Conservation (phyloP, 768 basidiomycete species). For the Chalciporus piperatus region DNA sequence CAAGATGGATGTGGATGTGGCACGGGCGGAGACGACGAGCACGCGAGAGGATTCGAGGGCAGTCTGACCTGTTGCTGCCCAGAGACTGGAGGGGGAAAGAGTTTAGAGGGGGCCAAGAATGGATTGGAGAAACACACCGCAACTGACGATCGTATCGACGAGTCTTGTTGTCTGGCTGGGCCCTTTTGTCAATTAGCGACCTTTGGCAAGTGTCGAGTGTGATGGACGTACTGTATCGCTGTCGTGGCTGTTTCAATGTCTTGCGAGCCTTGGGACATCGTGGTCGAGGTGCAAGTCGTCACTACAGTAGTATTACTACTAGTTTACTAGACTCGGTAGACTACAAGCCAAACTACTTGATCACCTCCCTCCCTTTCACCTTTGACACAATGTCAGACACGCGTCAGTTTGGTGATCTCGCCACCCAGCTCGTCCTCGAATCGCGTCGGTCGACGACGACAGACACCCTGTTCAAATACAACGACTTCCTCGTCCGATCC, state of each 20-base stretch:
- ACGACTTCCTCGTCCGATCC: slow-evolving; percentile 80
- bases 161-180: slow-evolving; percentile 81
- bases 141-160: slow-evolving; percentile 95
- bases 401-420: slow-evolving; percentile 80
- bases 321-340: too few relatives aligned
- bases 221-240: slow-evolving; percentile 33
- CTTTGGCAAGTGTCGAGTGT: not conserved
- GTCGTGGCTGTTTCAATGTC: slow-evolving; percentile 47
- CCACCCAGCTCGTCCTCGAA: slow-evolving; percentile 83
- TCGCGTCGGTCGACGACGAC: slow-evolving; percentile 82
- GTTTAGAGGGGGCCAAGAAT: not conserved
- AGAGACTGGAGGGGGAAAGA: slow-evolving; percentile 52
- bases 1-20: slow-evolving; percentile 83
- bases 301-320: too few relatives aligned
- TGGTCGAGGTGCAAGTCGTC: slow-evolving; percentile 13
- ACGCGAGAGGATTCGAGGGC: slow-evolving; percentile 84
- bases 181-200: slow-evolving; percentile 32
- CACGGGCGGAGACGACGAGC: slow-evolving; percentile 75
- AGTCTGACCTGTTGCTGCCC: slow-evolving; percentile 89
- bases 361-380: too few relatives aligned
- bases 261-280: slow-evolving; percentile 41
- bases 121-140: slow-evolving; percentile 46
- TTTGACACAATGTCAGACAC: slow-evolving; percentile 40
- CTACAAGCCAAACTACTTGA: too few relatives aligned
- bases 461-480: slow-evolving; percentile 87